Evolutionary conservation across 305 asterid species (phyloP).

Genomic region (Fraxinus baroniana): DNA sequence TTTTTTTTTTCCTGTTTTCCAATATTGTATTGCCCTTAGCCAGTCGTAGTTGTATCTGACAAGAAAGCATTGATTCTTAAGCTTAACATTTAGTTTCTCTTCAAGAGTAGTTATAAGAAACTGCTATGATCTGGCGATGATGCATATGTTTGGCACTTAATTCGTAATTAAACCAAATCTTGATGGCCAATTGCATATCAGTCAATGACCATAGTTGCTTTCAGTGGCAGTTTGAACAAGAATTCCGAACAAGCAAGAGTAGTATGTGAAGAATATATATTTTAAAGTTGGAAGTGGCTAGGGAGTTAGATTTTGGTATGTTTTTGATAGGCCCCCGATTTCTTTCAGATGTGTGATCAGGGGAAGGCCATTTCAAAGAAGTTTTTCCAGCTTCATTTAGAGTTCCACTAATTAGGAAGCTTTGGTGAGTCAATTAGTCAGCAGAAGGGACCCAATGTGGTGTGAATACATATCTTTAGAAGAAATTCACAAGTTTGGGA

Average conservation of each 20-base stretch:
- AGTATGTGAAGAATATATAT: neutral
- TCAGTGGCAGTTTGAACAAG: neutral
- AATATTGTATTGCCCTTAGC: neutral
- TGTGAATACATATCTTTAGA: neutral
- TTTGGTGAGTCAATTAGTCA: neutral
- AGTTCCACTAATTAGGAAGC: neutral
- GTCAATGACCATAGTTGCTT: neutral
- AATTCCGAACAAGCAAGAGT: neutral
- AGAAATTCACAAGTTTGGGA: neutral
- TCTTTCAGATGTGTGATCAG: neutral
- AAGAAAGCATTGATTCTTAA: neutral
- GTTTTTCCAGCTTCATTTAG: neutral
- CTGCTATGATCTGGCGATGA: neutral
- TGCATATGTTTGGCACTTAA: neutral
- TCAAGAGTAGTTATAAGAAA: neutral
- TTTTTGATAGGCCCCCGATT: neutral
- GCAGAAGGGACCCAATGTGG: neutral
- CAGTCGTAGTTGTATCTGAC: neutral
- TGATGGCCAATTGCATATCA: neutral
- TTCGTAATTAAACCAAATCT: neutral
- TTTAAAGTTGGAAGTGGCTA: neutral
- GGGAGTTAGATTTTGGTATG: neutral
- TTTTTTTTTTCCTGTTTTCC: neutral
- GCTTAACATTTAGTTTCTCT: neutral
- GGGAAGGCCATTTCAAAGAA: neutral